Conservation (phyloP, 2,329 filamentous ascomycete genomes). For the Monosporascus sp. region DNA sequence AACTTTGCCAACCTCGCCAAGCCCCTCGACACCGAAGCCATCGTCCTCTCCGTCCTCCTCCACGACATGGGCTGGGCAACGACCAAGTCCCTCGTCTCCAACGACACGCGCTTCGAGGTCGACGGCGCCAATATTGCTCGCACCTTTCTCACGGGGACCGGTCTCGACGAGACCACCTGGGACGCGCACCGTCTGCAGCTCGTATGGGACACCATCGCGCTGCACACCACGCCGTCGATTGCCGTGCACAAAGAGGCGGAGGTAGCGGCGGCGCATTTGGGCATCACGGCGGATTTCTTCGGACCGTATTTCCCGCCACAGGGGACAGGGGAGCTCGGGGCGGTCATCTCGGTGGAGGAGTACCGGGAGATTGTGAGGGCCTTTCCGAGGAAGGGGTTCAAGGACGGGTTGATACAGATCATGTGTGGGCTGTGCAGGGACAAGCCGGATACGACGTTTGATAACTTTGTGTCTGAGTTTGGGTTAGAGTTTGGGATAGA, state of each 20-base stretch:
- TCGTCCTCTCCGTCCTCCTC: constrained; percentile 13
- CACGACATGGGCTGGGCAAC: constrained; percentile 18
- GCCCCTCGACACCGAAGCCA: constrained; percentile 7
- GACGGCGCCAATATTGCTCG: constrained; percentile 15
- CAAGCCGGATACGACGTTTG: constrained; percentile 15
- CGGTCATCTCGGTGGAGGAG: constrained; percentile 12
- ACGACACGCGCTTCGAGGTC: constrained; percentile 16
- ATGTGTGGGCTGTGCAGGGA: constrained; percentile 15
- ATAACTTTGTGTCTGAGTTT: constrained; percentile 14
- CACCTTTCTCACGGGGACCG: too few species aligned
- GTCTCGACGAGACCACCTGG: constrained; percentile 4
- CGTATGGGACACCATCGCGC: constrained; percentile 7
- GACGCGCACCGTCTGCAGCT: constrained; percentile 2
- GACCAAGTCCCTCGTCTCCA: constrained; percentile 2
- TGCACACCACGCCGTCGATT: constrained; percentile 13
- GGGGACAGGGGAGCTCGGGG: background rate
- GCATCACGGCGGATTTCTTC: constrained; percentile 13
- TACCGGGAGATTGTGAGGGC: constrained; percentile 11
- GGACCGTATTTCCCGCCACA: constrained; percentile 12
- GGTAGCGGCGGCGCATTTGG: constrained; percentile 12
- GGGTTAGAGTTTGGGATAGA: constrained; percentile 12
- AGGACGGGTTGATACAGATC: constrained; percentile 5
- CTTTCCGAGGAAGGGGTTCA: constrained; percentile 13
- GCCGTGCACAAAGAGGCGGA: constrained; percentile 11
- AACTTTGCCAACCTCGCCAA: background rate